Evolutionary conservation across 2,329 filamentous ascomycete species (phyloP).

Genomic region (Beauveria scarabaeidicola): DNA sequence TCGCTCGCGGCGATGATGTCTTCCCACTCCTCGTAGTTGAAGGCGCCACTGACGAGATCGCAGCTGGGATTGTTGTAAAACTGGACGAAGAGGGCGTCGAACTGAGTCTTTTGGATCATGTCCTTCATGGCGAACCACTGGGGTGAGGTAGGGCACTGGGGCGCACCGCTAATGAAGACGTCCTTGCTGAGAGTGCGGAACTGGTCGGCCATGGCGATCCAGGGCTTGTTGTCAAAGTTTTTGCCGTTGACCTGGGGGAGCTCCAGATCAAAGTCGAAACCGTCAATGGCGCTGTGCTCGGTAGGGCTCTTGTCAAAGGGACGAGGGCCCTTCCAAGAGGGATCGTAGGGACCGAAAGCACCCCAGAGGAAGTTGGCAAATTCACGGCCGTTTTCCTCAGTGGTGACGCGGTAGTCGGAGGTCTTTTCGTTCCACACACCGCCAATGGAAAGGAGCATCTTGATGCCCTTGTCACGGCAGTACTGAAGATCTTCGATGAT

Average conservation of each 20-base stretch:
- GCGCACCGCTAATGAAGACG: conserved; percentile 34
- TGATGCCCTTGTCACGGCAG: conserved; percentile 33
- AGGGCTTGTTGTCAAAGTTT: conserved; percentile 22
- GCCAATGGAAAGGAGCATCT: conserved; percentile 35
- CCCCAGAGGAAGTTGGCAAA: conserved; percentile 32
- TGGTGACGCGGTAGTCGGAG: conserved; percentile 27
- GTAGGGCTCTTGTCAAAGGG: conserved; percentile 28
- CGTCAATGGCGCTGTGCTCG: conserved; percentile 26
- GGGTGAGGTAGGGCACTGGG: conserved; percentile 31
- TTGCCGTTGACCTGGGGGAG: conserved; percentile 21
- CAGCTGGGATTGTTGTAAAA: conserved; percentile 41
- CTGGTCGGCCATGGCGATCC: conserved; percentile 29
- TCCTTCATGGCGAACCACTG: conserved; percentile 25
- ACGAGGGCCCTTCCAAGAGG: conserved; percentile 25
- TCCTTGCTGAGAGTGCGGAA: conserved; percentile 24
- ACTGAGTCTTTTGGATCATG: conserved; percentile 31
- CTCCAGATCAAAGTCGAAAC: conserved; percentile 37
- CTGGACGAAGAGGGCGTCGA: conserved; percentile 38
- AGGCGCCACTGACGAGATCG: conserved; percentile 25
- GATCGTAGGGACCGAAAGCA: conserved; percentile 30
- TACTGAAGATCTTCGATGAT: conserved; percentile 32
- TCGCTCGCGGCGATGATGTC: conserved; percentile 23
- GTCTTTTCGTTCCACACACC: conserved; percentile 20
- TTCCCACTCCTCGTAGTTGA: conserved; percentile 38
- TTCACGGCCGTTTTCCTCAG: conserved; percentile 21